Evolutionary conservation across 257 asterid species (phyloP), one percentile per base, ranked within the genome.

Genomic region (Lavandula angustifolia): DNA sequence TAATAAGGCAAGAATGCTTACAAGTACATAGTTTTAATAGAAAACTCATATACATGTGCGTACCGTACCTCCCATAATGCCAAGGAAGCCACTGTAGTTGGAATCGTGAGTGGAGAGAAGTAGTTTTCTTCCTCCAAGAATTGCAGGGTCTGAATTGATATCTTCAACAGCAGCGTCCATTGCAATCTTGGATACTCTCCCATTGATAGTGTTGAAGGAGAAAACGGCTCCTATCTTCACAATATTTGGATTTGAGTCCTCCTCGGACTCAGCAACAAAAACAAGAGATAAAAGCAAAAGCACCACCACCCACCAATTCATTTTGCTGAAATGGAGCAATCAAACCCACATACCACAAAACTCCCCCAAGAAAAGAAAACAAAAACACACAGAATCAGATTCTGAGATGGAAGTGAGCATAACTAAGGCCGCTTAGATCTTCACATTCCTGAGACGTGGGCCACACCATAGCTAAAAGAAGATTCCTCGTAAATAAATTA

Each of bases 81-180:
- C 76, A 16, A 84, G 83, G 75, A 87, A 90, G 73, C 91, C 85
- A 62, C 92, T 90, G 71, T 65, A 79, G 51, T 90, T 85, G 1
- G 95, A 73, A 68, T 87, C 95, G 41, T 82, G 83, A 14, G 74
- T 71, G 46, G 84, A 72, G 41, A 87, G 88, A 31, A 44, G 63
- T 16, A 90, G 66, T n/a, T 73, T 79, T 14, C 75, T 85, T n/a
- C 86, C 83, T 6, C 80, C 76, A 49, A 85, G 92, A 68, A 85
- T 0, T 43, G 59, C 76, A 7, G 87, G 78, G 54, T 90, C 86
- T 13, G 96, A 79, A 62, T 90, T 87, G 9, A 90, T 69, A 73
- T 87, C 97, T 22, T 82, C 79, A 42, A 90, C 88, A 0, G 97
- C 97, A 65, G 96, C 96, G 4, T 75, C 42, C 89, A 90, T 87